These are phyloP conservation scores for Hemerocallis citrina DNA, from an alignment of 106 monocot species.

Conservation along the genomic window DNA sequence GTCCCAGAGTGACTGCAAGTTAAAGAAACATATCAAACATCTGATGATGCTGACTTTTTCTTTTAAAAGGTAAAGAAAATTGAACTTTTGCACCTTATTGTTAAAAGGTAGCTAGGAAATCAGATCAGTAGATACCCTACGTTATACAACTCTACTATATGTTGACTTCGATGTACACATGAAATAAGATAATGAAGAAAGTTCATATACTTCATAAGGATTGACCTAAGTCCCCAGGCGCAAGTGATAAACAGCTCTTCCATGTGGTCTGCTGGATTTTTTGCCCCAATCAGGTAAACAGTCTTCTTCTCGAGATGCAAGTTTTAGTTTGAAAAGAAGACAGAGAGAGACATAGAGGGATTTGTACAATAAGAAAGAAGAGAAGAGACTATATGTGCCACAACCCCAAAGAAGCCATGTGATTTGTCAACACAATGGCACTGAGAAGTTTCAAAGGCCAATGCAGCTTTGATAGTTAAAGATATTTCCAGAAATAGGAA, in stretches of 20 bases:
- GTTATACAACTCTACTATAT: background rate
- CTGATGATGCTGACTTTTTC: background rate
- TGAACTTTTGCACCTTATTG: background rate
- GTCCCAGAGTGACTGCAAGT: background rate
- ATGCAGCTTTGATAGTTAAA: conserved; percentile 5
- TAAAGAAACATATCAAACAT: background rate
- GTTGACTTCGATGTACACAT: background rate
- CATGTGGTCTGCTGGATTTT: conserved; percentile 6
- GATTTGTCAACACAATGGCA: background rate
- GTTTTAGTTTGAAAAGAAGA: background rate
- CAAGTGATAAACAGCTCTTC: conserved; percentile 8
- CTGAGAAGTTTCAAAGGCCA: background rate
- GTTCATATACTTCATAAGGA: conserved; percentile 4
- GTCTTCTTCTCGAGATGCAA: conserved; percentile 1
- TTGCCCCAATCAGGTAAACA: background rate
- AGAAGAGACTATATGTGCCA: background rate
- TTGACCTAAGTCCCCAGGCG: conserved; percentile 2
- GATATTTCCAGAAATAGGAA: conserved; percentile 6
- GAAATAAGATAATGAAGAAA: background rate
- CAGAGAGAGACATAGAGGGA: background rate
- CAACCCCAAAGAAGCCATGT: conserved; percentile 6
- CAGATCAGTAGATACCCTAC: background rate
- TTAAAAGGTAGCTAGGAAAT: background rate
- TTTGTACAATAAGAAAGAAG: background rate
- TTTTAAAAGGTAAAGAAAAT: background rate